Evolutionary conservation across 345 rosid species (phyloP).

Genomic region (Melaleuca alternifolia): DNA sequence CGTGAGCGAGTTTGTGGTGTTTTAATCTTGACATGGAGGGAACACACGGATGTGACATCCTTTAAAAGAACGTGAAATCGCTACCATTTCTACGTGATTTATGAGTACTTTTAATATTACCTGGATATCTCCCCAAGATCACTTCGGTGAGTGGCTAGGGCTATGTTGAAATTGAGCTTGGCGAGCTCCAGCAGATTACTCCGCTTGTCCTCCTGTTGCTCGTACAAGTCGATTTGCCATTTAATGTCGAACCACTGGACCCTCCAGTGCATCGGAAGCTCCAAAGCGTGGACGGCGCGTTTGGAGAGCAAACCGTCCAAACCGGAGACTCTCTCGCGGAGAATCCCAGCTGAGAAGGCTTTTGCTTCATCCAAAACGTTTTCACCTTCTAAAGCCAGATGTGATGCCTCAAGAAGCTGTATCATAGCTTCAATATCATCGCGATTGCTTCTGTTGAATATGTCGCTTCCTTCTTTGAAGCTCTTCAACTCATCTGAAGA

Average conservation of each 20-base stretch:
- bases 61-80: neutral
- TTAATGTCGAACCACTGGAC: constrained; percentile 39
- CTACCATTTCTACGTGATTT: neutral
- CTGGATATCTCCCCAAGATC: constrained; percentile 32
- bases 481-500: constrained; percentile 18
- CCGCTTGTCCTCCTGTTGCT: neutral
- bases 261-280: constrained; percentile 31
- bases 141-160: constrained; percentile 34
- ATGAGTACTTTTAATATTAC: neutral
- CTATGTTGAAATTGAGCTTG: constrained; percentile 30
- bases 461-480: constrained; percentile 15
- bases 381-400: constrained; percentile 24
- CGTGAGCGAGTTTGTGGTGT: neutral
- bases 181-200: constrained; percentile 17
- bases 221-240: constrained; percentile 21
- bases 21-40: neutral
- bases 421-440: constrained; percentile 15
- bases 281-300: constrained; percentile 14
- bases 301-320: neutral
- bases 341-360: constrained; percentile 1
- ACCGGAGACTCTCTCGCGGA: neutral
- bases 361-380: constrained; percentile 14
- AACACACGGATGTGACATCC: neutral
- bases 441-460: neutral
- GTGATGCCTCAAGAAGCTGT: constrained; percentile 39